Conservation (phyloP, 306 rosid genomes). For the Acacia acuminata region DNA sequence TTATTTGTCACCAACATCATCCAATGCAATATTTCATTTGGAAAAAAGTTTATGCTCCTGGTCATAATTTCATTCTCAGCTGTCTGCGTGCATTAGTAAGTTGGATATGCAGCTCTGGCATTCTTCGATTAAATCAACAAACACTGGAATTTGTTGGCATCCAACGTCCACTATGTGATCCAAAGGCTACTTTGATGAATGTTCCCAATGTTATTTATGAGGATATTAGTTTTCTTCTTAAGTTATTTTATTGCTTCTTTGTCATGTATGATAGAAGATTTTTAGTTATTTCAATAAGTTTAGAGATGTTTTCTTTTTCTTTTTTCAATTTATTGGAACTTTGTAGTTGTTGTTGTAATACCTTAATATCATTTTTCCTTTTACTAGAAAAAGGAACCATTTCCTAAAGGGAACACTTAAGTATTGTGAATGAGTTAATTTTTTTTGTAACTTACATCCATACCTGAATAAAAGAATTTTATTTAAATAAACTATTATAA, state of each 20-base stretch:
- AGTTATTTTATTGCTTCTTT: not conserved
- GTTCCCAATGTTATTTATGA: not conserved
- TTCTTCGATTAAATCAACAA: no score
- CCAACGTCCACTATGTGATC: no score
- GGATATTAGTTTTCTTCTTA: not conserved
- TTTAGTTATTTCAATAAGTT: not conserved
- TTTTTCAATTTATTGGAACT: no score
- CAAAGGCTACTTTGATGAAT: no score
- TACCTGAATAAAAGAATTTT: not conserved
- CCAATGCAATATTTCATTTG: not conserved
- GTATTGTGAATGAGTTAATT: no score
- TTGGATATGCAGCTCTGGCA: not conserved
- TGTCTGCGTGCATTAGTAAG: not conserved
- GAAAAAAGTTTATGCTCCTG: not conserved
- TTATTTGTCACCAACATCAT: no score
- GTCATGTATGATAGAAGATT: not conserved
- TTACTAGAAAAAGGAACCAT: no score
- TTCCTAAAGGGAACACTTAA: no score
- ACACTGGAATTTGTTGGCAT: no score
- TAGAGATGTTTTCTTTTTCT: no score
- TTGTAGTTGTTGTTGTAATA: no score
- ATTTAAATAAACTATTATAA: not conserved
- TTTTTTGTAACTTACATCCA: not conserved
- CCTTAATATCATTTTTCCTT: no score
- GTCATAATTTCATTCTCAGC: not conserved